Percentiles rank a stretch among this genome's conserved stretches.
Conservation (phyloP, 1,284 basidiomycete species). For the Golubevia sp. region DNA sequence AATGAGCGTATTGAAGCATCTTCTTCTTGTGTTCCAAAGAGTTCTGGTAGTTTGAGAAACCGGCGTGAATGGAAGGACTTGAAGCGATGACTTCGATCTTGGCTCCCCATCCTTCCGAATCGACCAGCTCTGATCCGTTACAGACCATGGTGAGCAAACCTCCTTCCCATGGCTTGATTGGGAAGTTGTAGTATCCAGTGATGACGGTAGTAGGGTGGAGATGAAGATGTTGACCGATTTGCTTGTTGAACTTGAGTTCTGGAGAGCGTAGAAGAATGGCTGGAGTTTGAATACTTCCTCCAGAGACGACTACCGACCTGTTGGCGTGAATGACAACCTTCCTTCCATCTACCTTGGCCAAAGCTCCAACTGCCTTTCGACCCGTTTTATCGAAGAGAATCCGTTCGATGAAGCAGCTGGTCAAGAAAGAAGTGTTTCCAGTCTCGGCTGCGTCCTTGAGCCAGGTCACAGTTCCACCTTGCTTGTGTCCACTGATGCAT, state of each 20-base stretch:
- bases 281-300: constrained; percentile 64
- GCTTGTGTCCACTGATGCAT: constrained; percentile 62
- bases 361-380: constrained; percentile 40
- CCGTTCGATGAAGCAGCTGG: constrained; percentile 59
- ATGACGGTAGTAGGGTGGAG: constrained; percentile 64
- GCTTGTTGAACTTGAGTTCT: constrained; percentile 62
- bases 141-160: constrained; percentile 64
- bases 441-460: constrained; percentile 61
- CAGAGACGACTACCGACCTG: constrained; percentile 62
- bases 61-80: constrained; percentile 59
- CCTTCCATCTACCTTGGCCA: constrained; percentile 41
- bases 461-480: constrained; percentile 60
- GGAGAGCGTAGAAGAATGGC: constrained; percentile 63
- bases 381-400: constrained; percentile 56
- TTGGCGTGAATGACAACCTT: constrained; percentile 55
- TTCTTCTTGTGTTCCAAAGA: constrained; percentile 61
- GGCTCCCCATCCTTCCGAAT: constrained; percentile 59
- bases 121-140: constrained; percentile 46
- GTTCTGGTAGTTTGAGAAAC: constrained; percentile 58
- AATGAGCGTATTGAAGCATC: constrained; percentile 57
- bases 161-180: constrained; percentile 64
- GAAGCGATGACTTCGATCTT: constrained; percentile 65
- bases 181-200: constrained; percentile 63
- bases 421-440: constrained; percentile 56
- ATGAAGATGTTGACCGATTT: constrained; percentile 64